These are phyloP conservation scores for Zasmidium citrigriseum DNA, from an alignment of 2,329 filamentous ascomycete genomes.

Conservation along the genomic window DNA sequence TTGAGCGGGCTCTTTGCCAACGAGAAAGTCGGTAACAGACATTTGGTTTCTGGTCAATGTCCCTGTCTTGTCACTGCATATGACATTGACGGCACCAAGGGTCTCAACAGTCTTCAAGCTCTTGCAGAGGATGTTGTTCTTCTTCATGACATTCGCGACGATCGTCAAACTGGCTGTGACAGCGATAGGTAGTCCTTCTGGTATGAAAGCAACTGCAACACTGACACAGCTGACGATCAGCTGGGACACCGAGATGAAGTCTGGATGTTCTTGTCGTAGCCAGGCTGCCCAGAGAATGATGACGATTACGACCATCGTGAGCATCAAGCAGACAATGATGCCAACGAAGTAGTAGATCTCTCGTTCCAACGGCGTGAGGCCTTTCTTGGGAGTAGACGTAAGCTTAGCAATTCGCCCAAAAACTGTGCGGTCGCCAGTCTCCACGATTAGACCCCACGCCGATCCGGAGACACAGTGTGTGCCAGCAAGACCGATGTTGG, in stretches of 20 bases:
- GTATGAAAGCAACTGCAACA: constrained; percentile 74
- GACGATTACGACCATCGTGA: constrained; percentile 65
- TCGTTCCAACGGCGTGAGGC: constrained; percentile 68
- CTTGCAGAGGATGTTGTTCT: constrained; percentile 78
- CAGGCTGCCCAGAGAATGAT: constrained; percentile 61
- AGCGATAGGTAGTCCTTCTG: constrained; percentile 71
- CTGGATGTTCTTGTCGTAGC: constrained; percentile 65
- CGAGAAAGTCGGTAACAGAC: constrained; percentile 64
- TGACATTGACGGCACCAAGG: constrained; percentile 69
- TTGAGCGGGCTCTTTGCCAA: constrained; percentile 55
- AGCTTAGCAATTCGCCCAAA: constrained; percentile 73
- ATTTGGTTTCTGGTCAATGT: constrained; percentile 56
- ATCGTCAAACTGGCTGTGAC: constrained; percentile 70
- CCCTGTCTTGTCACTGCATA: constrained; percentile 78
- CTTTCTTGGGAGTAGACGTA: constrained; percentile 68
- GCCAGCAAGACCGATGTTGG: constrained; percentile 75
- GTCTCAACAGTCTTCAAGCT: constrained; percentile 78
- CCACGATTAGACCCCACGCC: constrained; percentile 67
- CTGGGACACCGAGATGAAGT: constrained; percentile 71
- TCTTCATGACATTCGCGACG: constrained; percentile 73
- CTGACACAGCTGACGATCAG: constrained; percentile 72
- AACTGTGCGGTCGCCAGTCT: constrained; percentile 71
- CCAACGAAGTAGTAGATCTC: constrained; percentile 73
- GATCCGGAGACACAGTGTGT: constrained; percentile 74
- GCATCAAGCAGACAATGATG: constrained; percentile 69